These are phyloP conservation scores for Boletus vermiculosoides DNA, from an alignment of 768 basidiomycete species.

Conservation along the genomic window DNA sequence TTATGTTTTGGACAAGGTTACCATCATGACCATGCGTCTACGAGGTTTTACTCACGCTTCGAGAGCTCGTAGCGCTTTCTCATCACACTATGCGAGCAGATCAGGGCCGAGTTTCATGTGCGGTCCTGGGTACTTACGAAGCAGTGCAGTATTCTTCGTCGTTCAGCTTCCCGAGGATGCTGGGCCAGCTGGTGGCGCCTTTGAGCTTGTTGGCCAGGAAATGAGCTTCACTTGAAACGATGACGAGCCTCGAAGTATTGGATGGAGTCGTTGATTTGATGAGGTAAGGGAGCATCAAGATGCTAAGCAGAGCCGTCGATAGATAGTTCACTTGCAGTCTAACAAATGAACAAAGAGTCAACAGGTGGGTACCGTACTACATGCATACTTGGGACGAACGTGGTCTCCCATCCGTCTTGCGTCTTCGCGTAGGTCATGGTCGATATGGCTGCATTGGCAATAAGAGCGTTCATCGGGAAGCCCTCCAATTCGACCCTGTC, in stretches of 20 bases:
- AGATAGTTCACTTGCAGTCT: slow-evolving; percentile 40
- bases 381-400: slow-evolving; percentile 22
- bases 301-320: slow-evolving; percentile 34
- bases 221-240: slow-evolving; percentile 34
- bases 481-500: slow-evolving; percentile 28
- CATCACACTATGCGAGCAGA: slow-evolving; percentile 20
- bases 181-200: slow-evolving; percentile 14
- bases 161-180: slow-evolving; percentile 31
- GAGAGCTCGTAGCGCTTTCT: slow-evolving; percentile 24
- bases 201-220: slow-evolving; percentile 12
- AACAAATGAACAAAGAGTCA: not conserved
- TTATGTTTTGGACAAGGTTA: not conserved
- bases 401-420: slow-evolving; percentile 37
- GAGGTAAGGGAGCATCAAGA: slow-evolving; percentile 37
- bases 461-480: slow-evolving; percentile 28
- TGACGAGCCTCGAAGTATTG: slow-evolving; percentile 27
- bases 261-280: slow-evolving; percentile 26
- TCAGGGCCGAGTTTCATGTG: not conserved
- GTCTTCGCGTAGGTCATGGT: slow-evolving; percentile 24
- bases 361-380: too few species aligned
- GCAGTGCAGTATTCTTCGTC: slow-evolving; percentile 29
- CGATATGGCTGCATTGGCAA: slow-evolving; percentile 32
- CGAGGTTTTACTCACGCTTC: slow-evolving; percentile 21
- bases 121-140: slow-evolving; percentile 14
- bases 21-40: not conserved